phyloP scores from a whole-genome alignment of 164 flowering plant genomes.

The Tetrastigma voinierianum region DNA sequence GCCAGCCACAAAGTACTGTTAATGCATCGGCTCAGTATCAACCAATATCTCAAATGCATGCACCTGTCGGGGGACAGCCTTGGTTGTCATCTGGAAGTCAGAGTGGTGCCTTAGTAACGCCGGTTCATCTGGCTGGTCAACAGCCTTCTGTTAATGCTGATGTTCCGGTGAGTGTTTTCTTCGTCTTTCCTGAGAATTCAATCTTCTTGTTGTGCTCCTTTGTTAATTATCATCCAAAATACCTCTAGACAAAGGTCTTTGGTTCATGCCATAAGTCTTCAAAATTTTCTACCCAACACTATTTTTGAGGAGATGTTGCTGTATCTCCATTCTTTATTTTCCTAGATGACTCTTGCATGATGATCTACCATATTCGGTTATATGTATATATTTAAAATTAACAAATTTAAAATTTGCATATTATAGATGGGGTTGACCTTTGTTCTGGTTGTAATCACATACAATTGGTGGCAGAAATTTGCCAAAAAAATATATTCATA shows the following conservation, averaged over 20 bases:
- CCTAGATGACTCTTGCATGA: no score
- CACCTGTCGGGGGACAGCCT: constrained; percentile 54
- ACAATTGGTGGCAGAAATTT: no score
- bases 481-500: no score
- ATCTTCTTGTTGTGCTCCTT: neutral
- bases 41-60: constrained; percentile 60
- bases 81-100: constrained; percentile 68
- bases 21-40: constrained; percentile 54
- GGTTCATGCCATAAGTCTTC: neutral
- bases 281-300: no score
- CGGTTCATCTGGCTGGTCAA: constrained; percentile 45
- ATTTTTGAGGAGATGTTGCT: no score
- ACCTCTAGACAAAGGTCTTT: neutral
- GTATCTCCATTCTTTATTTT: no score
- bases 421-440: no score
- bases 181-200: neutral
- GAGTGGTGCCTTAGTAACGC: constrained; percentile 33
- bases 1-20: constrained; percentile 49
- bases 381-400: no score
- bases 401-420: no score
- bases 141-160: constrained; percentile 39
- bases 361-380: no score
- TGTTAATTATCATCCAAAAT: neutral
- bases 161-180: constrained; percentile 29
- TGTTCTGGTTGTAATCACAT: no score